Evolutionary conservation across 768 basidiomycete genomes (phyloP).

Genomic region (Leccinum variicolor): DNA sequence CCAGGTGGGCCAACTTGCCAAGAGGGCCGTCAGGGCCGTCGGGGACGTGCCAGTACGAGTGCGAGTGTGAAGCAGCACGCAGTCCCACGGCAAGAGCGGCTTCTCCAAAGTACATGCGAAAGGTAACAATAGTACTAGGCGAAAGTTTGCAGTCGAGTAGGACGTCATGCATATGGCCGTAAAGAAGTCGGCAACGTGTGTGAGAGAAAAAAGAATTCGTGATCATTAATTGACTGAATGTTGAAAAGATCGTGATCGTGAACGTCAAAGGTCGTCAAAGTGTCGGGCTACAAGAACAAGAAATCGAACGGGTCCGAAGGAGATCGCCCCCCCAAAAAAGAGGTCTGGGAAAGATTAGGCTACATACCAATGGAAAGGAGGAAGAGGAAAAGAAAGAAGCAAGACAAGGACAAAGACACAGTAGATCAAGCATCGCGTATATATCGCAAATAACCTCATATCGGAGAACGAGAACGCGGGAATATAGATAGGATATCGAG

Average conservation of each 20-base stretch:
- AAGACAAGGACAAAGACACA: background rate
- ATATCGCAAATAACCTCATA: background rate
- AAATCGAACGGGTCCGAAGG: background rate
- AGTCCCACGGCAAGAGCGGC: background rate
- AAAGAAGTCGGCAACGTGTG: background rate
- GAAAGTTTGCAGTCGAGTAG: background rate
- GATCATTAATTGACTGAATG: background rate
- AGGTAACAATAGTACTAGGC: background rate
- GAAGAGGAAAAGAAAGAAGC: background rate
- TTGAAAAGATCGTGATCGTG: background rate
- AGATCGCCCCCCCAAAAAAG: background rate
- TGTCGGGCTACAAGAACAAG: background rate
- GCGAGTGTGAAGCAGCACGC: background rate
- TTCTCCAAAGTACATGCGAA: background rate
- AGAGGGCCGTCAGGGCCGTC: background rate
- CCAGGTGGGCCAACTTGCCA: no score
- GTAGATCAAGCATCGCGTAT: background rate
- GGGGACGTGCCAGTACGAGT: background rate
- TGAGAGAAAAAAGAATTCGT: background rate
- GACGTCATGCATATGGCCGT: background rate
- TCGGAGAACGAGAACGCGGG: background rate
- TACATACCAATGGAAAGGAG: background rate
- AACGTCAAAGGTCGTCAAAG: slow-evolving; percentile 2
- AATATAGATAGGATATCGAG: background rate
- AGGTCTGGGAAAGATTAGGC: background rate